Evolutionary conservation across 257 asterid species (phyloP).

Genomic region (Cruciata laevipes): DNA sequence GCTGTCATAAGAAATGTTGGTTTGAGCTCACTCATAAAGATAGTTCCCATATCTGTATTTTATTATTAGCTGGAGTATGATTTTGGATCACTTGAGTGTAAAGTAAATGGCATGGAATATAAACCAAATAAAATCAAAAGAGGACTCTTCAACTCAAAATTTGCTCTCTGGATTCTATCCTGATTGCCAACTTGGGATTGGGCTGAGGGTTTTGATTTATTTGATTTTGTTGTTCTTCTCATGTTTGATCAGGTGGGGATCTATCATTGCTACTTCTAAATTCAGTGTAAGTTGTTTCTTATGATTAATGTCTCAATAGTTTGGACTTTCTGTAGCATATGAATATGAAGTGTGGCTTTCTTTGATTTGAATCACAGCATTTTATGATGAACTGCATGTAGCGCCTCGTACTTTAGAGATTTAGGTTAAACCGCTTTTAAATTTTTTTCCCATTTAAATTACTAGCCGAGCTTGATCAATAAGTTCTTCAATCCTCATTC

Average conservation of each 20-base stretch:
- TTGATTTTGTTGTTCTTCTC: background rate
- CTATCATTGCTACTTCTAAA: constrained; percentile 60
- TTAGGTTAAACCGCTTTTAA: no score
- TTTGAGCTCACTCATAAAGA: background rate
- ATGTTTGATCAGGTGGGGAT: constrained; percentile 69
- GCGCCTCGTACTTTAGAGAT: background rate
- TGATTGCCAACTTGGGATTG: background rate
- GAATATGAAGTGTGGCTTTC: background rate
- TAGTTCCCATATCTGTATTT: no score
- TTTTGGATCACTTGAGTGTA: background rate
- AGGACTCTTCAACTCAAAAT: background rate
- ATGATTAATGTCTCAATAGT: background rate
- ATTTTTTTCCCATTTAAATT: no score
- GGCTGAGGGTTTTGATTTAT: background rate
- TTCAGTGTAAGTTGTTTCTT: constrained; percentile 48
- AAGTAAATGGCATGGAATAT: background rate
- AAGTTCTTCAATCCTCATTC: background rate
- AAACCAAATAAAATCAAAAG: no score
- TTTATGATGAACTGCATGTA: background rate
- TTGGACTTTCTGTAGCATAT: constrained; percentile 7
- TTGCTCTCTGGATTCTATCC: no score
- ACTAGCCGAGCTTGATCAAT: background rate
- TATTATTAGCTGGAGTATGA: background rate
- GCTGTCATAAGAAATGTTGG: background rate
- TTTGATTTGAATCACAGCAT: background rate